Percentiles rank a stretch among this genome's conserved stretches.
Conservation (phyloP, 2,329 filamentous ascomycete species). For the Cladosporium sp. region DNA sequence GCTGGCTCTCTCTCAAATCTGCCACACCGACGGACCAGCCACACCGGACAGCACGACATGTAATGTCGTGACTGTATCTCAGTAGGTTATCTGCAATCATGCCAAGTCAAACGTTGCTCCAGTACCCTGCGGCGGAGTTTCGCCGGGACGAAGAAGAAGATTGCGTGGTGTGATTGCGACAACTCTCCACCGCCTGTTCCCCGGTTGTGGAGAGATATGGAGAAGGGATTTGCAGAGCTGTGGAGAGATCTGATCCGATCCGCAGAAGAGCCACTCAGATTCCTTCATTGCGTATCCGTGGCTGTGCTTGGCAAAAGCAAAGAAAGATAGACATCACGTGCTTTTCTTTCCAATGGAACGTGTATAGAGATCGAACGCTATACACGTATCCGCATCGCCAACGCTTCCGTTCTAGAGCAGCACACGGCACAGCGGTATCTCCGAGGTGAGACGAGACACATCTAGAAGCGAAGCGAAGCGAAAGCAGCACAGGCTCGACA, state of each 20-base stretch:
- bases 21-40: neutral
- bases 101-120: neutral
- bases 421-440: neutral
- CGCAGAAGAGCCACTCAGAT: neutral
- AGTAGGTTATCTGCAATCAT: neutral
- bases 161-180: conserved; percentile 6
- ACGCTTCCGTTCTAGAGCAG: too few species aligned
- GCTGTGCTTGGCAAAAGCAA: conserved; percentile 2
- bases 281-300: neutral
- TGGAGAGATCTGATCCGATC: conserved; percentile 3
- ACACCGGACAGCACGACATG: neutral
- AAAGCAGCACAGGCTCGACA: too few species aligned
- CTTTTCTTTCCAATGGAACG: too few species aligned
- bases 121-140: neutral
- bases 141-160: neutral
- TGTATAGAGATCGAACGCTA: too few species aligned
- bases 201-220: conserved; percentile 7
- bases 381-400: neutral
- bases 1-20: neutral
- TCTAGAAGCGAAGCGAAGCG: neutral
- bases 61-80: neutral
- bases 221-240: neutral
- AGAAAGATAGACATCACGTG: neutral
- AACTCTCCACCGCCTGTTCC: neutral
- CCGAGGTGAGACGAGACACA: neutral